A percentile compares a stretch with the other conserved stretches of the same genome.
These are phyloP conservation scores for Starmerella etchellsii DNA, from an alignment of 805 yeast genomes.

Conservation along the genomic window DNA sequence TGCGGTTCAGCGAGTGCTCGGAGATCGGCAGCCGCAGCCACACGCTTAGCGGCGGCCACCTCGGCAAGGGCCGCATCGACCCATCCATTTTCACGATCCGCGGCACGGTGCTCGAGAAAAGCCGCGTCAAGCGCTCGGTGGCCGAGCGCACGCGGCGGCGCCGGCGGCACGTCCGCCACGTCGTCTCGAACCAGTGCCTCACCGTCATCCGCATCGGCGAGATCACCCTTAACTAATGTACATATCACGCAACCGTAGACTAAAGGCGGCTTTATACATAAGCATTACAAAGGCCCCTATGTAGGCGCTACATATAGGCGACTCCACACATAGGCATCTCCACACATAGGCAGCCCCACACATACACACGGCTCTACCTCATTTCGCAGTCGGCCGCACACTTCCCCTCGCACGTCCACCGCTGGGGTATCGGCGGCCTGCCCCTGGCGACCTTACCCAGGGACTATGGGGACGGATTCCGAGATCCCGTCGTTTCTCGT, in stretches of 20 bases:
- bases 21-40: slow-evolving; percentile 77
- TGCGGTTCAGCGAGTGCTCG: slow-evolving; percentile 59
- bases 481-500: slow-evolving; percentile 18
- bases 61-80: slow-evolving; percentile 31
- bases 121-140: slow-evolving; percentile 52
- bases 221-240: slow-evolving; percentile 33
- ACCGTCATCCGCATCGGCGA: slow-evolving; percentile 71
- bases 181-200: slow-evolving; percentile 52
- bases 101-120: slow-evolving; percentile 77
- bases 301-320: too few species aligned
- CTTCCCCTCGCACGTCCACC: too few species aligned
- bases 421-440: too few species aligned
- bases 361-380: too few species aligned
- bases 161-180: slow-evolving; percentile 58
- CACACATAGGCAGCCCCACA: too few species aligned
- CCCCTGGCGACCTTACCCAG: too few species aligned
- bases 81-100: slow-evolving; percentile 44
- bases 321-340: too few species aligned
- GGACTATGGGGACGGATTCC: slow-evolving; percentile 13
- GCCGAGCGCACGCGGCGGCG: slow-evolving; percentile 70
- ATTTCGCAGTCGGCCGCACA: too few species aligned
- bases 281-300: too few species aligned
- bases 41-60: slow-evolving; percentile 41
- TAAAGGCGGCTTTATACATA: too few species aligned
- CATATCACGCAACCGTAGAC: not conserved